These are phyloP conservation scores for Buxus sempervirens DNA, from an alignment of 164 flowering plant genomes.

Conservation along the genomic window DNA sequence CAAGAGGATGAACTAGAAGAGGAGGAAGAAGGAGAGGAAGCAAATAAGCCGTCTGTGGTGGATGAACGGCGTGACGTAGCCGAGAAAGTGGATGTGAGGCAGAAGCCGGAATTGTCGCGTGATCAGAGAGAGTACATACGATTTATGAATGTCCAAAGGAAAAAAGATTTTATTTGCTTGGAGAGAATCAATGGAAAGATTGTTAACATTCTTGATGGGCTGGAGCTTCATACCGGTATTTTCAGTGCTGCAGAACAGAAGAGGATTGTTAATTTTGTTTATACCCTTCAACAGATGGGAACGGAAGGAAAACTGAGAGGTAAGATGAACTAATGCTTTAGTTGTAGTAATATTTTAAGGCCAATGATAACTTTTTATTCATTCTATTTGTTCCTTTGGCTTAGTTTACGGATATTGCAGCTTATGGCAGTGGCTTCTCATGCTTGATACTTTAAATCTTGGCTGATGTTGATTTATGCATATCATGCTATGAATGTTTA, in stretches of 20 bases:
- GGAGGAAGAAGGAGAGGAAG: constrained; percentile 34
- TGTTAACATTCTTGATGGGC: constrained; percentile 71
- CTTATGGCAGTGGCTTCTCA: too few relatives aligned
- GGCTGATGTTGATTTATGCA: too few relatives aligned
- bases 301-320: constrained; percentile 66
- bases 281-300: constrained; percentile 69
- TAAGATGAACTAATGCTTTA: constrained; percentile 15
- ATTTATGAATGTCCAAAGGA: constrained; percentile 62
- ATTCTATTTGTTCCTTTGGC: too few relatives aligned
- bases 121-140: constrained; percentile 70
- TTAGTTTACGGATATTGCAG: too few relatives aligned
- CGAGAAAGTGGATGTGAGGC: constrained; percentile 17
- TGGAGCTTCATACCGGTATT: constrained; percentile 77
- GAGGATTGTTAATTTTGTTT: constrained; percentile 66
- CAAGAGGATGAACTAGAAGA: constrained; percentile 71
- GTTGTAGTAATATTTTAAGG: neutral
- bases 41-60: constrained; percentile 7
- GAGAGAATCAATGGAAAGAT: constrained; percentile 72
- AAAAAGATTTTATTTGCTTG: constrained; percentile 67
- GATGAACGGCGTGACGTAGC: constrained; percentile 19
- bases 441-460: too few relatives aligned
- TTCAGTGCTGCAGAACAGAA: constrained; percentile 90
- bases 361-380: neutral
- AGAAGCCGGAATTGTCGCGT: constrained; percentile 50
- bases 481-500: too few relatives aligned